Percentiles rank a stretch among this genome's conserved stretches.
Conservation (phyloP, 2,329 filamentous ascomycete genomes). For the Epichloe amarillans region DNA sequence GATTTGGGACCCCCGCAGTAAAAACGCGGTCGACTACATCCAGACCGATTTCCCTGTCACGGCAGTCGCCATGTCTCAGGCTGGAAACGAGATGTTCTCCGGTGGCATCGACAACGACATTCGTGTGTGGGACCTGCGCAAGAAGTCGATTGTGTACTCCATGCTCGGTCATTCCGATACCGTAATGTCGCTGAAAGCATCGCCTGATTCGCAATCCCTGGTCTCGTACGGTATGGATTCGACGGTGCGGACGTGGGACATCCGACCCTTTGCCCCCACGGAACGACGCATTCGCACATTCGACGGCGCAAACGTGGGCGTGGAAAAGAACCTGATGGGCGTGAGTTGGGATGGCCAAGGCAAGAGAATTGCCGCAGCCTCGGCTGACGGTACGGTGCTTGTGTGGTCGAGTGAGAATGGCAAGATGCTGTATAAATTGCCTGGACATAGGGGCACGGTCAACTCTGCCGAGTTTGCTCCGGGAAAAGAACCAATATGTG, state of each 20-base stretch:
- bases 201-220: slow-evolving; percentile 80
- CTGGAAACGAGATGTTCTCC: slow-evolving; percentile 88
- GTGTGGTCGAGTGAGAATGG: slow-evolving; percentile 84
- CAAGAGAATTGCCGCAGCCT: slow-evolving; percentile 76
- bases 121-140: slow-evolving; percentile 91
- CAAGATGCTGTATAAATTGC: slow-evolving; percentile 86
- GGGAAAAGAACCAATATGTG: slow-evolving; percentile 72
- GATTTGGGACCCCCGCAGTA: slow-evolving; percentile 89
- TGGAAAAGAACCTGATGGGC: slow-evolving; percentile 84
- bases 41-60: slow-evolving; percentile 89
- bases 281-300: slow-evolving; percentile 78
- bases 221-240: slow-evolving; percentile 90
- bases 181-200: slow-evolving; percentile 79
- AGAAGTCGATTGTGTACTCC: slow-evolving; percentile 76
- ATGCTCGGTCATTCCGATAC: slow-evolving; percentile 87
- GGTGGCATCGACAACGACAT: slow-evolving; percentile 96
- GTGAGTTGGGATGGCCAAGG: slow-evolving; percentile 84
- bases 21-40: slow-evolving; percentile 76
- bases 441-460: slow-evolving; percentile 87
- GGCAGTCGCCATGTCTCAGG: slow-evolving; percentile 79
- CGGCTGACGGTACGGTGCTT: slow-evolving; percentile 79
- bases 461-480: slow-evolving; percentile 91
- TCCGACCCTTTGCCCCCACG: slow-evolving; percentile 82
- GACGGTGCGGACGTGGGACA: slow-evolving; percentile 90
- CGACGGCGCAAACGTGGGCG: slow-evolving; percentile 74